These are phyloP conservation scores for Xerocomellus chrysenteron DNA, from an alignment of 768 basidiomycete species.

Conservation along the genomic window DNA sequence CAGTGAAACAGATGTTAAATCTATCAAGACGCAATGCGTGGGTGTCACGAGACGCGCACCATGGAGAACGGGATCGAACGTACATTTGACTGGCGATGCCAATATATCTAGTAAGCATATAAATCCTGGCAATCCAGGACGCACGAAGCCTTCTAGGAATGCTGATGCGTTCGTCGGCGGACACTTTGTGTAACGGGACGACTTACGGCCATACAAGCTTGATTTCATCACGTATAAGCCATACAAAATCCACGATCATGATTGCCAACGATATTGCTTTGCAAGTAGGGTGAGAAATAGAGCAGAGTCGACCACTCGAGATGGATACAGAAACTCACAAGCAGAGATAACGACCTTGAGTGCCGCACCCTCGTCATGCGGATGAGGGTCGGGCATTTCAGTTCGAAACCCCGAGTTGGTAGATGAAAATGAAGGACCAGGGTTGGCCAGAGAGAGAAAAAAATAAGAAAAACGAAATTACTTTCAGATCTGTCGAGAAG, in stretches of 20 bases:
- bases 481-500: neutral
- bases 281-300: neutral
- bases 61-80: neutral
- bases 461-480: neutral
- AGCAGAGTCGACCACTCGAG: neutral
- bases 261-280: constrained; percentile 5
- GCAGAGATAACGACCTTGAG: constrained; percentile 11
- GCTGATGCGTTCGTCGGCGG: neutral
- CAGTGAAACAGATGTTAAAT: constrained; percentile 21
- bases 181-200: too few species aligned
- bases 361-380: neutral
- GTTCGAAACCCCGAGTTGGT: neutral
- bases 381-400: neutral
- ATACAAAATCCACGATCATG: constrained; percentile 20
- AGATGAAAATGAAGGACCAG: neutral
- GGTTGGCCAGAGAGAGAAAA: neutral
- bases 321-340: constrained; percentile 4
- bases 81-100: constrained; percentile 22
- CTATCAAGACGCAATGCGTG: neutral
- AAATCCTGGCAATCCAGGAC: constrained; percentile 10
- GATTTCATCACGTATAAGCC: constrained; percentile 14
- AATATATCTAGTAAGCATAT: constrained; percentile 12
- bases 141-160: constrained; percentile 5
- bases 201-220: constrained; percentile 25
- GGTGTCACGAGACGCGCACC: neutral